Conservation (phyloP, 495 filamentous ascomycete species). For the Aspergillus sclerotiicarbonarius region DNA sequence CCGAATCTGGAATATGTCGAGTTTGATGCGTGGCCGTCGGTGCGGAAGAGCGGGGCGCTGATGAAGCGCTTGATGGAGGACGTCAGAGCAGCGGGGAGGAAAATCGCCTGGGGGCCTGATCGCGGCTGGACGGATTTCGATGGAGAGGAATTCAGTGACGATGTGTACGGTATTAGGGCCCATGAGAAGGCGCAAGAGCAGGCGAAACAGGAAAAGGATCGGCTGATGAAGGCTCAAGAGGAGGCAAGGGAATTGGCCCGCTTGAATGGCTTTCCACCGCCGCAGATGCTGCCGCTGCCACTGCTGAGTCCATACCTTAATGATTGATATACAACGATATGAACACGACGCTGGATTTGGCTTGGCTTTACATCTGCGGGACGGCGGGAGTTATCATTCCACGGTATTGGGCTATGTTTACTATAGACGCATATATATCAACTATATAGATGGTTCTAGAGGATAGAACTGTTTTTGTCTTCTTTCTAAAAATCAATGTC, state of each 20-base stretch:
- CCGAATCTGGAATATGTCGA: slow-evolving; percentile 61
- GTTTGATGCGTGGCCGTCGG: slow-evolving; percentile 72
- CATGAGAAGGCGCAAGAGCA: background rate
- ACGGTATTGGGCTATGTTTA: background rate
- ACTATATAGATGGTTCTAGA: too few relatives aligned
- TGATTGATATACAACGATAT: background rate
- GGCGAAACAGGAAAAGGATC: background rate
- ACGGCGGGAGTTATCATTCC: too few relatives aligned
- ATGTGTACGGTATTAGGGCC: slow-evolving; percentile 15
- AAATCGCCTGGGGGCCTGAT: slow-evolving; percentile 67
- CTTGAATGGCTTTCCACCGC: background rate
- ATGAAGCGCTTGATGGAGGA: slow-evolving; percentile 66
- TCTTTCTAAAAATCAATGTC: too few relatives aligned
- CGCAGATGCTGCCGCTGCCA: background rate
- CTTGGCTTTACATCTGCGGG: background rate
- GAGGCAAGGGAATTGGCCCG: background rate
- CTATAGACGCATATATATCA: background rate
- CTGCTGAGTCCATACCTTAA: background rate
- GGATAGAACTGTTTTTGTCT: too few relatives aligned
- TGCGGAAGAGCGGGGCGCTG: slow-evolving; percentile 65
- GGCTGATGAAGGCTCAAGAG: background rate
- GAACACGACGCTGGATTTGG: background rate
- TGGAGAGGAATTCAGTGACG: slow-evolving; percentile 21
- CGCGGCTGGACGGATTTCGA: slow-evolving; percentile 58
- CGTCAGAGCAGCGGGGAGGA: slow-evolving; percentile 46